Percentiles rank a stretch among this genome's conserved stretches.
Evolutionary conservation across 2,329 filamentous ascomycete genomes (phyloP).

Genomic region (Botrytis aclada): DNA sequence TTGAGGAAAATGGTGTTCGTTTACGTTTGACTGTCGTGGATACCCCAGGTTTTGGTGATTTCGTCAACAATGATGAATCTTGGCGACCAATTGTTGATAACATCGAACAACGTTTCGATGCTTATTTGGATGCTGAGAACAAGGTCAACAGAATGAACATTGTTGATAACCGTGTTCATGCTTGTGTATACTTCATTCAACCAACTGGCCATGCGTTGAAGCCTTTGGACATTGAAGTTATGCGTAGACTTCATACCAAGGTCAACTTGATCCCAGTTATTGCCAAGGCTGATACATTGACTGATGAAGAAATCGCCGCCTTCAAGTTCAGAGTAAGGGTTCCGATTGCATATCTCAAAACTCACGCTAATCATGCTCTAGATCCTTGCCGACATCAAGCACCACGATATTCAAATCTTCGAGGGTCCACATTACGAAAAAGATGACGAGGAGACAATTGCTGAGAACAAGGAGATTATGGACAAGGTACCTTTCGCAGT

Average conservation of each 20-base stretch:
- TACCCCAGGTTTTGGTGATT: constrained; percentile 96
- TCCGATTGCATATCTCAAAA: neutral
- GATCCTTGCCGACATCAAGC: constrained; percentile 95
- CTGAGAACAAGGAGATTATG: constrained; percentile 99
- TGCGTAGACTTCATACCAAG: constrained; percentile 99
- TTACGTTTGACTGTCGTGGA: constrained; percentile 95
- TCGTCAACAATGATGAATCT: constrained; percentile 99
- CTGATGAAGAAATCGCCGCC: constrained; percentile 87
- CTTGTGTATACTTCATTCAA: constrained; percentile 99
- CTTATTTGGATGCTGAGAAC: constrained; percentile 98
- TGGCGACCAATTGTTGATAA: constrained; percentile 99
- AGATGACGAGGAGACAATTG: constrained; percentile 98
- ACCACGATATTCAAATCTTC: constrained; percentile 98
- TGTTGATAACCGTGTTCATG: constrained; percentile 97
- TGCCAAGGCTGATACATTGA: constrained; percentile 96
- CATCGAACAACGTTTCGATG: constrained; percentile 98
- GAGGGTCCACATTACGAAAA: constrained; percentile 98
- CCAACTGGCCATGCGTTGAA: constrained; percentile 97
- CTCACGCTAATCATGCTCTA: constrained; percentile 41
- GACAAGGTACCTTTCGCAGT: constrained; percentile 99
- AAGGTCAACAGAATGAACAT: constrained; percentile 99
- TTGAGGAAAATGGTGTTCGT: constrained; percentile 97
- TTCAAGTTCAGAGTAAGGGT: constrained; percentile 93
- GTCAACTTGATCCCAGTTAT: constrained; percentile 99
- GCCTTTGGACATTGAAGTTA: constrained; percentile 97